phyloP scores from a whole-genome alignment of 2,329 filamentous ascomycete genomes.

The Pyrenochaeta sp. region DNA sequence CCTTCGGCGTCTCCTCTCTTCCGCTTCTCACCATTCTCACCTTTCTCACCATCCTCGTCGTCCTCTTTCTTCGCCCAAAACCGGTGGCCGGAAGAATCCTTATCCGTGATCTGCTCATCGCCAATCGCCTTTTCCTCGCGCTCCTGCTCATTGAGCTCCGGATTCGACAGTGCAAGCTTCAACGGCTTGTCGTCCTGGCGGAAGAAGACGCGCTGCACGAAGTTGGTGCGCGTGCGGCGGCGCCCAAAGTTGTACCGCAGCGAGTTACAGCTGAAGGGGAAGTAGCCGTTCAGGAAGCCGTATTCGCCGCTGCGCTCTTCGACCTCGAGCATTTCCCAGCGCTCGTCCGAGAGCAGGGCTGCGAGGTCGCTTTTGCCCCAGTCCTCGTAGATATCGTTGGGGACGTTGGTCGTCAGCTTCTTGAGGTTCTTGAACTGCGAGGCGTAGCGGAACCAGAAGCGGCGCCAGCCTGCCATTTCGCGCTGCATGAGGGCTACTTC shows the following conservation, averaged over 20 bases:
- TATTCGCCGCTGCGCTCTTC: slow-evolving; percentile 26
- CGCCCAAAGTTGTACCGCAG: slow-evolving; percentile 25
- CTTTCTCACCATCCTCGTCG: slow-evolving; percentile 6
- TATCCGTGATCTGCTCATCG: slow-evolving; percentile 26
- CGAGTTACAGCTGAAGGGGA: slow-evolving; percentile 21
- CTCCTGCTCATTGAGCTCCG: slow-evolving; percentile 19
- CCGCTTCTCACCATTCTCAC: slow-evolving; percentile 15
- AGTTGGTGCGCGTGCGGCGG: slow-evolving; percentile 30
- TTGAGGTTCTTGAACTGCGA: slow-evolving; percentile 45
- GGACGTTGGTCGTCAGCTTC: slow-evolving; percentile 42
- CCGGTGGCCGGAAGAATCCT: slow-evolving; percentile 24
- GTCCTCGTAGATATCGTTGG: slow-evolving; percentile 42
- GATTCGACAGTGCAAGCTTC: slow-evolving; percentile 4
- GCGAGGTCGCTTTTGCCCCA: slow-evolving; percentile 36
- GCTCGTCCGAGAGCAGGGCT: slow-evolving; percentile 28
- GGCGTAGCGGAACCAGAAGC: slow-evolving; percentile 47
- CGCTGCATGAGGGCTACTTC: slow-evolving; percentile 39
- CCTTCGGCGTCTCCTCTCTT: slow-evolving; percentile 5
- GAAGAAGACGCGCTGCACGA: slow-evolving; percentile 46
- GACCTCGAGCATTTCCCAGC: slow-evolving; percentile 43
- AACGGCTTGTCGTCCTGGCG: slow-evolving; percentile 32
- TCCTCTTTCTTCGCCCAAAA: slow-evolving; percentile 30
- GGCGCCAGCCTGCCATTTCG: slow-evolving; percentile 44
- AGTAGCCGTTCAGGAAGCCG: slow-evolving; percentile 23
- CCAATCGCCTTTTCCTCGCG: slow-evolving; percentile 34